Evolutionary conservation across 2,329 filamentous ascomycete species (phyloP).

Genomic region (Paracoccidioides brasiliensis): DNA sequence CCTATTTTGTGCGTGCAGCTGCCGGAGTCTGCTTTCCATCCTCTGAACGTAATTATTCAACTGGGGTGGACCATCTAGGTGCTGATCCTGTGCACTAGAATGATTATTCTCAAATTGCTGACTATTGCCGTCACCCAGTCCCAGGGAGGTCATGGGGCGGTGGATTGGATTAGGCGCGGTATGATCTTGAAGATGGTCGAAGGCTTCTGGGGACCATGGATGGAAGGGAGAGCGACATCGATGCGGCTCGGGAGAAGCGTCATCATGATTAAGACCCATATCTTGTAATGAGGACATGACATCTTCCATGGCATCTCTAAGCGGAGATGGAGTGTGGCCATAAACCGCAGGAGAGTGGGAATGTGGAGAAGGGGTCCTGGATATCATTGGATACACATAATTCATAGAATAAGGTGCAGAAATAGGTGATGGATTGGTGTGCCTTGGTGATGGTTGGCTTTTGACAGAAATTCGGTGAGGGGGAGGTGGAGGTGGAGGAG

Average conservation of each 20-base stretch:
- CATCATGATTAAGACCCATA: conserved; percentile 53
- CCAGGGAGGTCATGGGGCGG: conserved; percentile 62
- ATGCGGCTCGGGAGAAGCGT: conserved; percentile 40
- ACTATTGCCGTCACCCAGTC: conserved; percentile 42
- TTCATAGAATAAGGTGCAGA: conserved; percentile 28
- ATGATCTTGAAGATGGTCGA: conserved; percentile 40
- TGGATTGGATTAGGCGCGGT: conserved; percentile 23
- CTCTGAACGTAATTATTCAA: conserved; percentile 77
- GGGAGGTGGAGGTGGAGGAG: conserved; percentile 72
- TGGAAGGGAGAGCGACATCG: conserved; percentile 41
- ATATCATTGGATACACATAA: conserved; percentile 25
- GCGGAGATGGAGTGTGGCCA: conserved; percentile 73
- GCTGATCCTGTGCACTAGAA: conserved; percentile 40
- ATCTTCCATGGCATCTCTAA: conserved; percentile 93
- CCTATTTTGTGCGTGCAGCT: conserved; percentile 45
- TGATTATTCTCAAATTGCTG: conserved; percentile 29
- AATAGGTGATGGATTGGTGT: conserved; percentile 13
- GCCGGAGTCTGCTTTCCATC: conserved; percentile 73
- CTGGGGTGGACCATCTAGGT: conserved; percentile 50
- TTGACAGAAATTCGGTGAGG: conserved; percentile 52
- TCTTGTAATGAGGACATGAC: conserved; percentile 91
- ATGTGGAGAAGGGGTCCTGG: conserved; percentile 37
- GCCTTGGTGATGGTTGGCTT: conserved; percentile 19
- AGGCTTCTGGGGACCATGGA: conserved; percentile 86
- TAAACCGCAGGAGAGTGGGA: conserved; percentile 50